Evolutionary conservation across 176 grass and related monocot species (phyloP), one percentile per base, ranked within the genome.

Genomic region (Neostapfia colusana): DNA sequence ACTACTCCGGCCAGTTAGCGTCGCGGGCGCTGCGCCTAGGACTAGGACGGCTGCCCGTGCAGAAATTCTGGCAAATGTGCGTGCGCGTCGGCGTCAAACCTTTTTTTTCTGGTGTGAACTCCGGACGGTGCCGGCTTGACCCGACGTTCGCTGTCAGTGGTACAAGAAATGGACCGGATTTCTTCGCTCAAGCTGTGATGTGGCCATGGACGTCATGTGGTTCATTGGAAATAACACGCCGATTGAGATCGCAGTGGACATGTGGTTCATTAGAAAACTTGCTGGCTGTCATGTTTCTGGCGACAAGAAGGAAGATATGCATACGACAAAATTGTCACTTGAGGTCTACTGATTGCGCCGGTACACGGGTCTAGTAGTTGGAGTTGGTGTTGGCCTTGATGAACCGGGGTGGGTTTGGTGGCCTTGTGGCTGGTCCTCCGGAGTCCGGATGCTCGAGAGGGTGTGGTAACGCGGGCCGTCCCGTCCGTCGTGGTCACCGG

Each of bases 21-120:
- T 68, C 24, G 50, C 42, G 15, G 62, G 62, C 36, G 28, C 56
- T 46, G 69, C 66, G 15, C 75, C 36, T 14, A 37, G 66, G 66
- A 82, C 55, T 16, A 37, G 66, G 66, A 82, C 55, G 16, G 78
- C 45, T 71, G 45, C 59, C 65, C 49, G 26, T 67, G 41, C 62
- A 68, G 74, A 88, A 81, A 68, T 68, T 7, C 25, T 20, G 80
- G 61, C 61, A 36, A 40, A 49, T 78, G 68, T 42, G 63, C 13
- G 74, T 35, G 54, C 13, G 25, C 74, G 43, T 79, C 85, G 10
- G 63, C 75, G 17, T 83, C 80, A 63, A 14, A 54, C 50, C 53
- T 79, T 83, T 88, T 79, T 83, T 88, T 83, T 44, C 20, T 58
- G 51, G 42, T 53, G 62, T 69, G 54, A 38, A 62, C 17, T 69